These are phyloP conservation scores for Beauveria bassiana DNA, from an alignment of 2,329 filamentous ascomycete genomes.

Conservation along the genomic window DNA sequence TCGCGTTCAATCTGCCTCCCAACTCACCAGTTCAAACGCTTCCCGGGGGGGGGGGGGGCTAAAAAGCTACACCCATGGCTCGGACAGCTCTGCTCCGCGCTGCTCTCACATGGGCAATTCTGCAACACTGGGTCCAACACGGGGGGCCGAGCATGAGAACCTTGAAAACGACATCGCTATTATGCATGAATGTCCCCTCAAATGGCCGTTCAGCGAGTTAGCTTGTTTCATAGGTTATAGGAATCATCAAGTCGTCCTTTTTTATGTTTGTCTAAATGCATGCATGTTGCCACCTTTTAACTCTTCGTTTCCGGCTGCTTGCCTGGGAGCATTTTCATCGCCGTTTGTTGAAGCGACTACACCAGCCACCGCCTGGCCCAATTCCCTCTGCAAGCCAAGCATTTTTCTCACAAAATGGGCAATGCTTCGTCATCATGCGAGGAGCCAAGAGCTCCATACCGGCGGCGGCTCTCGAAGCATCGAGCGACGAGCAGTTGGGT, in stretches of 20 bases:
- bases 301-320: background rate
- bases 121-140: conserved; percentile 11
- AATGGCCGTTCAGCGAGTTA: conserved; percentile 5
- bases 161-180: conserved; percentile 2
- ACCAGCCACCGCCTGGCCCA: background rate
- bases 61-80: background rate
- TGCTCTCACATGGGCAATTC: conserved; percentile 1
- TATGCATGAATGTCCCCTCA: background rate
- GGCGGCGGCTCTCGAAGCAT: conserved; percentile 46
- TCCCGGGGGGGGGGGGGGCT: too few relatives aligned
- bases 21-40: background rate
- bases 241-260: background rate
- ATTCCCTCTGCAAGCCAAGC: background rate
- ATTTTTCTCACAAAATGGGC: conserved; percentile 32
- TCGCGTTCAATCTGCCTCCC: background rate
- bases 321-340: background rate
- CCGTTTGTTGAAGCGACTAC: background rate
- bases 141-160: conserved; percentile 7
- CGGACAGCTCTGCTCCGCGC: background rate
- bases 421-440: conserved; percentile 39
- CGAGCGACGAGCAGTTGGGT: conserved; percentile 32
- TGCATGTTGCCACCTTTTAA: background rate
- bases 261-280: background rate
- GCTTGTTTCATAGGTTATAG: conserved; percentile 2
- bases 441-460: conserved; percentile 24